phyloP scores from a whole-genome alignment of 768 basidiomycete species.

The Leucosporidium scottii region DNA sequence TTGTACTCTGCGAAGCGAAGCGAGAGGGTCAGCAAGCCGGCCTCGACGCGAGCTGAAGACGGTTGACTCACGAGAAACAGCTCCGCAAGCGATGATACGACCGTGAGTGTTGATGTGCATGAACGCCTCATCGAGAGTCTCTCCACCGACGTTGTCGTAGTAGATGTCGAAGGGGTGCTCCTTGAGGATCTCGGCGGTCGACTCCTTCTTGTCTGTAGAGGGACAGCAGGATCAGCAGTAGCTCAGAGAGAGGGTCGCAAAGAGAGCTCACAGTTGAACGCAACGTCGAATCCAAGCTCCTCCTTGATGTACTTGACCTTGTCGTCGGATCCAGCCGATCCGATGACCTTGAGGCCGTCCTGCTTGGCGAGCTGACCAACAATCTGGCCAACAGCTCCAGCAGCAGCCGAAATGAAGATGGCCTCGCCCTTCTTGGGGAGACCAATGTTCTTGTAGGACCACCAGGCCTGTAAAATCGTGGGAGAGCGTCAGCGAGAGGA shows the following conservation, averaged over 20 bases:
- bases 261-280: conserved; percentile 51
- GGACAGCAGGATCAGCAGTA: too few species aligned
- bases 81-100: conserved; percentile 32
- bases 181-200: conserved; percentile 51
- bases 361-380: conserved; percentile 49
- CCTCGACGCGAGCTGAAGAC: neutral
- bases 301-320: conserved; percentile 57
- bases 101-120: conserved; percentile 34
- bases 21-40: neutral
- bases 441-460: conserved; percentile 43
- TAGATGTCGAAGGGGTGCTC: conserved; percentile 57
- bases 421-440: conserved; percentile 51
- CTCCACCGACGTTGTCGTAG: conserved; percentile 40
- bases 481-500: neutral
- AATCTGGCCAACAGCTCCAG: conserved; percentile 56
- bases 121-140: conserved; percentile 38
- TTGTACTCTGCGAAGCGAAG: conserved; percentile 32
- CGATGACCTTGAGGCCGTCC: conserved; percentile 57
- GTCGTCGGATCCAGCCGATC: conserved; percentile 64
- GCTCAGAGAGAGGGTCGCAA: conserved; percentile 40
- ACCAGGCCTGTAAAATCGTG: conserved; percentile 29
- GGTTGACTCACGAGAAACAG: neutral
- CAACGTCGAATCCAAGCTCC: conserved; percentile 58
- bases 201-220: conserved; percentile 47
- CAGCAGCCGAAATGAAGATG: conserved; percentile 49